A percentile compares a stretch with the other conserved stretches of the same genome.
Evolutionary conservation across 2,329 filamentous ascomycete genomes (phyloP).

Genomic region (Ophiostoma sp.): DNA sequence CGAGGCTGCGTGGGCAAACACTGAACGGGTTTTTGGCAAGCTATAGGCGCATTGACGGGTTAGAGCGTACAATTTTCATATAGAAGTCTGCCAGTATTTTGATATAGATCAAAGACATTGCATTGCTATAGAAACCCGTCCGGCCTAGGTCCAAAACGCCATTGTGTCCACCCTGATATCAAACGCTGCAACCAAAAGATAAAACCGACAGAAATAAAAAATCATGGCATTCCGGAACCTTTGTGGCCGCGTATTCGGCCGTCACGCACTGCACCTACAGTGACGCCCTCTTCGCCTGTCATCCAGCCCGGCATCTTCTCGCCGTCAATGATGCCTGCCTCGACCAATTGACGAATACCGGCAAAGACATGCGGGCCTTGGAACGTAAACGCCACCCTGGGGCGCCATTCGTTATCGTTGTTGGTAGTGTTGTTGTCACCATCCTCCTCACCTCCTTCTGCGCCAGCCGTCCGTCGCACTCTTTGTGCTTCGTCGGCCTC

Average conservation of each 20-base stretch:
- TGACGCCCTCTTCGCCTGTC: slow-evolving; percentile 80
- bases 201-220: not conserved
- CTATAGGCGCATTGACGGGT: slow-evolving; percentile 10
- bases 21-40: slow-evolving; percentile 65
- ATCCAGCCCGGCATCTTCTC: slow-evolving; percentile 82
- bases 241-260: slow-evolving; percentile 59
- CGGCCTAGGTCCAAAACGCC: not conserved
- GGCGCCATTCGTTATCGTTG: slow-evolving; percentile 42
- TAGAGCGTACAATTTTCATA: too few relatives aligned
- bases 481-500: slow-evolving; percentile 13
- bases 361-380: slow-evolving; percentile 74
- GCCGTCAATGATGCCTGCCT: slow-evolving; percentile 69
- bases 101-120: not conserved
- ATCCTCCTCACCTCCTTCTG: slow-evolving; percentile 26
- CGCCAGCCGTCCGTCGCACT: slow-evolving; percentile 27
- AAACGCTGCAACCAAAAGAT: not conserved
- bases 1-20: slow-evolving; percentile 81
- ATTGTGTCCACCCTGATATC: not conserved
- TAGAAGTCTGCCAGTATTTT: too few relatives aligned
- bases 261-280: slow-evolving; percentile 60
- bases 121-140: not conserved
- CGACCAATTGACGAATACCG: slow-evolving; percentile 70
- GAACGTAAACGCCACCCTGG: slow-evolving; percentile 61
- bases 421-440: slow-evolving; percentile 28
- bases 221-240: slow-evolving; percentile 46